Evolutionary conservation across 768 basidiomycete species (phyloP).

Genomic region (Neoboletus brunneissimus): DNA sequence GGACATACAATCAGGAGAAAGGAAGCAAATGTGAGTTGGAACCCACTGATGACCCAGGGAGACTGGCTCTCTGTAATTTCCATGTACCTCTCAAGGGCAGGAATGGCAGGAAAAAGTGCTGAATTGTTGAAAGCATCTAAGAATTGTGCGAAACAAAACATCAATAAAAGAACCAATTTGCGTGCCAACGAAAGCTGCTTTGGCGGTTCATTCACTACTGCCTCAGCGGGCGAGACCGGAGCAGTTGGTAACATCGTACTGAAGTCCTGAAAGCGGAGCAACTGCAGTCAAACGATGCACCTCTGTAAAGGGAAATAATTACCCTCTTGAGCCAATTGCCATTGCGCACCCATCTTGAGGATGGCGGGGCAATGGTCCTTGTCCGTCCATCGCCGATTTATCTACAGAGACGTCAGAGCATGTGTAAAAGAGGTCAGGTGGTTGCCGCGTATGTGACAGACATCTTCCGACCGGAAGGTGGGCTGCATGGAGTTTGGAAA

Average conservation of each 20-base stretch:
- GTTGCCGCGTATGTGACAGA: no score
- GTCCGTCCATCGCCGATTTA: no score
- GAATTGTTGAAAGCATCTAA: conserved; percentile 45
- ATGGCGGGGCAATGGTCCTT: no score
- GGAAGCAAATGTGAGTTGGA: conserved; percentile 46
- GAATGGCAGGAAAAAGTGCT: conserved; percentile 39
- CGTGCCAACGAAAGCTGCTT: conserved; percentile 21
- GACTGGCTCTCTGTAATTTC: conserved; percentile 12
- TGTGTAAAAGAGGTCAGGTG: no score
- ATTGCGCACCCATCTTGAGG: no score
- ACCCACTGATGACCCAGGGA: conserved; percentile 41
- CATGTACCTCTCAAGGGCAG: conserved; percentile 26
- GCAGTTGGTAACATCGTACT: conserved; percentile 9
- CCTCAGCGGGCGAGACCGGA: not conserved
- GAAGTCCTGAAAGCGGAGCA: not conserved
- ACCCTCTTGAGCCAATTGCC: no score
- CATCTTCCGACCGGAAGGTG: no score
- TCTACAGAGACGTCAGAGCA: no score
- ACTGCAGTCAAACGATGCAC: not conserved
- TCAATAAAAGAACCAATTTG: conserved; percentile 31
- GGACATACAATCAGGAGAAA: conserved; percentile 28
- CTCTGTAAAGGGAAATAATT: no score
- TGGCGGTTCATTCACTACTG: conserved; percentile 1
- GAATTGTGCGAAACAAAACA: conserved; percentile 44
- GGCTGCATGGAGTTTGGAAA: no score